Evolutionary conservation across 306 rosid genomes (phyloP).

Genomic region (Prunus kanzakura): DNA sequence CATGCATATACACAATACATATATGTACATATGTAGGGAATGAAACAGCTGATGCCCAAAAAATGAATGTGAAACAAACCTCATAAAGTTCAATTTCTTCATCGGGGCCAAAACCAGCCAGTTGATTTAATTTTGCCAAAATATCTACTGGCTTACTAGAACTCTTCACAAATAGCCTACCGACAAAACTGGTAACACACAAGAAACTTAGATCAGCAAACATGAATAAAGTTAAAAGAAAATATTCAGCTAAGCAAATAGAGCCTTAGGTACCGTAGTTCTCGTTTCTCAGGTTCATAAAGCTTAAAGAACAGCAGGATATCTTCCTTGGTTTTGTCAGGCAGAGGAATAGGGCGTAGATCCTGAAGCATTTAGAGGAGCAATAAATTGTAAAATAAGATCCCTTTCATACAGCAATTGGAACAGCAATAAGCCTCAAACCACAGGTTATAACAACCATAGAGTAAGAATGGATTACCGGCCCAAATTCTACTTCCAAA

Average conservation of each 20-base stretch:
- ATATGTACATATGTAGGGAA: not conserved
- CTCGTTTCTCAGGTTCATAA: constrained; percentile 67
- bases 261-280: constrained; percentile 56
- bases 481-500: constrained; percentile 75
- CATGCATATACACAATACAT: not conserved
- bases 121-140: constrained; percentile 57
- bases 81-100: constrained; percentile 79
- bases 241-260: constrained; percentile 10
- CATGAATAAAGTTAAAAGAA: not conserved
- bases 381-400: not conserved
- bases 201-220: constrained; percentile 13
- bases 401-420: not conserved
- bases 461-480: constrained; percentile 40
- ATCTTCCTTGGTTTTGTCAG: constrained; percentile 72
- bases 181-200: constrained; percentile 56
- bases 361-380: constrained; percentile 50
- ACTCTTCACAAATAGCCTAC: constrained; percentile 68
- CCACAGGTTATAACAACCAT: constrained; percentile 3
- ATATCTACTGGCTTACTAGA: constrained; percentile 69
- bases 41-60: not conserved
- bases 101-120: constrained; percentile 79
- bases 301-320: constrained; percentile 76
- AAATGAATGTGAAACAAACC: constrained; percentile 37
- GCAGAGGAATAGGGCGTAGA: constrained; percentile 60
- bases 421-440: constrained; percentile 12